These are phyloP conservation scores for Ulvella scutata DNA, from an alignment of 139 green algal species.

Conservation along the genomic window DNA sequence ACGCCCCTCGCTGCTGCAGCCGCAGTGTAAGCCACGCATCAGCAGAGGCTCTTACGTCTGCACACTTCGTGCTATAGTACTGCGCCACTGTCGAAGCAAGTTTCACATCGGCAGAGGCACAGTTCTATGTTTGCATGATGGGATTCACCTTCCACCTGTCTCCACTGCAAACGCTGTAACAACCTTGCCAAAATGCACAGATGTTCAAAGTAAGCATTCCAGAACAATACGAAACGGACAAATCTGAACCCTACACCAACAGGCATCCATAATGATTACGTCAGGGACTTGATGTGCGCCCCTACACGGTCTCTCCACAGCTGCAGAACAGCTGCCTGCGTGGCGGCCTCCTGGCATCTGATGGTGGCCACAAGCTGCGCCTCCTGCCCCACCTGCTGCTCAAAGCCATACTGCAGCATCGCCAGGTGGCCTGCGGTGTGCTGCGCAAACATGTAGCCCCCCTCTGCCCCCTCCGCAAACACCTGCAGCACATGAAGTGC, in stretches of 20 bases:
- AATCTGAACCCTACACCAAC: neutral
- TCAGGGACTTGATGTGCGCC: neutral
- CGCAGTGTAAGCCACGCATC: too few species aligned
- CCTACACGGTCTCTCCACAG: neutral
- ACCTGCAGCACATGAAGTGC: too few species aligned
- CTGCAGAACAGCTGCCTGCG: neutral
- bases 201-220: too few species aligned
- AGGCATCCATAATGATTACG: neutral
- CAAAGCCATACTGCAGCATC: neutral
- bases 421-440: neutral
- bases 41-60: too few species aligned
- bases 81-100: too few species aligned
- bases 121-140: too few species aligned
- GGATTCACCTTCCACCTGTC: too few species aligned
- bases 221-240: neutral
- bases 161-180: neutral
- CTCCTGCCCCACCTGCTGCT: neutral
- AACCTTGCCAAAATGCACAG: neutral
- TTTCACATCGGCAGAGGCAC: too few species aligned
- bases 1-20: too few species aligned
- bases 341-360: neutral
- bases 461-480: neutral
- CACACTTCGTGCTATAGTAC: too few species aligned
- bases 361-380: neutral
- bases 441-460: neutral